Base-by-base conservation (phyloP, 1,139 yeast species). In the Pichia sp. region DNA sequence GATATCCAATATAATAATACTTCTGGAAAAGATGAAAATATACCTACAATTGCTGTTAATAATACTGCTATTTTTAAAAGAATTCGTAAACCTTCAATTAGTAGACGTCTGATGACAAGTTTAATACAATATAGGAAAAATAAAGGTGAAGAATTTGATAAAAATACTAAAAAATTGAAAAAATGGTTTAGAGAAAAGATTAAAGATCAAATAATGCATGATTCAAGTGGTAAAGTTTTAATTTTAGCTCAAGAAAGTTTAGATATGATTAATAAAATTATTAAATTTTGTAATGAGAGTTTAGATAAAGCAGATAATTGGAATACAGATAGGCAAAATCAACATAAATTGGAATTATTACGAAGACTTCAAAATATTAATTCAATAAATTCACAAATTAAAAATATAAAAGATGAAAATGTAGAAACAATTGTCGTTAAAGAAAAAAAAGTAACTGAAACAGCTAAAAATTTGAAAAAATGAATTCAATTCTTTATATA, bases 211-310 rank as follows among this genome's bases (percentile, higher is more conserved):
- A 52, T 63, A 6, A 42, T 59, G 52, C 69, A 58, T 40, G 67
- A 65, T 54, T 59, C 79, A 31, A 81, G 80, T 59, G 88, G 86
- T 41, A 78, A 81, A 56, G 86, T 88, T 1, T 69, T 92, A 41
- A 75, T 86, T 8, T 73, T 92, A 53, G 97, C 97, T 1, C 85
- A 85, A 56, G 98, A 92, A 66, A 83, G 95, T 0, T 71, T 92
- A 48, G 95, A 86, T 42, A 88, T 90, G 90, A 83, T 92, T 42
- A 75, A 84, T 41, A 85, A 85, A 53, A 82, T 92, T 34, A 88
- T 89, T 53, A 76, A 75, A 44, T 90, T 89, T 8, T 89, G 94
- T 54, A 90, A 85, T 62, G 90, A 85, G 39, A 89, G 90, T 48
- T 71, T 92, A 51, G 84, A 79, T 44, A 81, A 82, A 56, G 96